Conservation (phyloP, 495 filamentous ascomycete species). For the Chaetomidium leptoderma region DNA sequence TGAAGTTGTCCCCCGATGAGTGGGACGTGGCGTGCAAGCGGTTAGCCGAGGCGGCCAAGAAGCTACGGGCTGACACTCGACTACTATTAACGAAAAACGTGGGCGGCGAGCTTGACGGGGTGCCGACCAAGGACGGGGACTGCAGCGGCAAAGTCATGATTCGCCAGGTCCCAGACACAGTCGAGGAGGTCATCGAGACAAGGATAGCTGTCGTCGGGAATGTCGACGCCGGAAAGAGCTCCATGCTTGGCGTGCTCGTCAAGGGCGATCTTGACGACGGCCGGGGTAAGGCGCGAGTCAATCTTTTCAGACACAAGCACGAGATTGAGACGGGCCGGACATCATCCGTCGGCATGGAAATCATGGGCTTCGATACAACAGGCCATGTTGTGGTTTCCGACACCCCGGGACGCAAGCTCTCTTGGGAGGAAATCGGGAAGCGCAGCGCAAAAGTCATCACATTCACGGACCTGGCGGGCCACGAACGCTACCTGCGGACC, state of each 20-base stretch:
- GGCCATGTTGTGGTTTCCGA: slow-evolving; percentile 79
- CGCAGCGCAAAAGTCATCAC: slow-evolving; percentile 94
- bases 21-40: slow-evolving; percentile 72
- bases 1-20: slow-evolving; percentile 72
- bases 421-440: slow-evolving; percentile 97
- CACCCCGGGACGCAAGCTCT: slow-evolving; percentile 69
- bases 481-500: slow-evolving; percentile 91
- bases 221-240: slow-evolving; percentile 95
- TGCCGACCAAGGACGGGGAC: slow-evolving; percentile 63
- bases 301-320: slow-evolving; percentile 96
- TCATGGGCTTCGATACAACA: slow-evolving; percentile 92
- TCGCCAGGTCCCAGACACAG: slow-evolving; percentile 63
- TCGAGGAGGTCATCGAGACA: slow-evolving; percentile 92
- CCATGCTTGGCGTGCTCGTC: slow-evolving; percentile 92
- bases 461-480: slow-evolving; percentile 92
- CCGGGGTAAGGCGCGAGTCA: slow-evolving; percentile 87
- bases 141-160: slow-evolving; percentile 80
- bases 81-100: slow-evolving; percentile 85
- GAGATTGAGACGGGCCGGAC: slow-evolving; percentile 94
- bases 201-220: slow-evolving; percentile 96
- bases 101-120: slow-evolving; percentile 68
- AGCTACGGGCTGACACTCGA: slow-evolving; percentile 66
- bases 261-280: slow-evolving; percentile 96
- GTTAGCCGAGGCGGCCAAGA: slow-evolving; percentile 61
- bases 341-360: slow-evolving; percentile 96